phyloP scores from a whole-genome alignment of 2,329 filamentous ascomycete species.

The Dothidotthia symphoricarpi region DNA sequence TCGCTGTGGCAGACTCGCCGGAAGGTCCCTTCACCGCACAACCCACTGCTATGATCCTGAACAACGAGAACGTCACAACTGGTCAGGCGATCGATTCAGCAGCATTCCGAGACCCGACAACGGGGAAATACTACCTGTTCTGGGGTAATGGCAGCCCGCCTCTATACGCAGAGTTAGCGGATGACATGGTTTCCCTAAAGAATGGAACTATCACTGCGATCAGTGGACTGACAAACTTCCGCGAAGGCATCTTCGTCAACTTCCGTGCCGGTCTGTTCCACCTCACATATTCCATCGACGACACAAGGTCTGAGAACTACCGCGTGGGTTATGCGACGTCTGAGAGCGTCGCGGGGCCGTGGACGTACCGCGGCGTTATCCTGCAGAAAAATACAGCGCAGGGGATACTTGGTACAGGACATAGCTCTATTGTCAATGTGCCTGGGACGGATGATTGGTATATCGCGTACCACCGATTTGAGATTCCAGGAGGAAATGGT shows the following conservation, averaged over 20 bases:
- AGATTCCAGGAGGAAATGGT: slow-evolving; percentile 24
- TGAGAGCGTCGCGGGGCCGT: slow-evolving; percentile 21
- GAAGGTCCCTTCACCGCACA: slow-evolving; percentile 28
- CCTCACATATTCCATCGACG: slow-evolving; percentile 31
- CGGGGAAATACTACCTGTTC: slow-evolving; percentile 30
- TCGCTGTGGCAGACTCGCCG: slow-evolving; percentile 22
- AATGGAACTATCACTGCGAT: slow-evolving; percentile 12
- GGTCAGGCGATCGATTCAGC: slow-evolving; percentile 29
- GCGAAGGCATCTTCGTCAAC: slow-evolving; percentile 29
- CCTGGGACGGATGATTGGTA: slow-evolving; percentile 32
- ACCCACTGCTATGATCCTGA: slow-evolving; percentile 26
- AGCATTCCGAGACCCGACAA: slow-evolving; percentile 24
- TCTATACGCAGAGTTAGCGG: slow-evolving; percentile 22
- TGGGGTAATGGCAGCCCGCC: slow-evolving; percentile 25
- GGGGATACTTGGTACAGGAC: slow-evolving; percentile 27
- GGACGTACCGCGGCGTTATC: slow-evolving; percentile 25
- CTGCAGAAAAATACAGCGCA: slow-evolving; percentile 22
- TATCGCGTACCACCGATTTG: slow-evolving; percentile 31
- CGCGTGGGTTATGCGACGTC: slow-evolving; percentile 29
- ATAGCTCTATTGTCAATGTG: slow-evolving; percentile 28
- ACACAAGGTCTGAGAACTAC: slow-evolving; percentile 29
- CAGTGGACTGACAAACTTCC: slow-evolving; percentile 21
- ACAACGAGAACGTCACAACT: slow-evolving; percentile 23
- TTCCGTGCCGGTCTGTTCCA: slow-evolving; percentile 26
- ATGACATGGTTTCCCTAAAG: slow-evolving; percentile 26